Evolutionary conservation across 305 asterid species (phyloP).

Genomic region (Withania somnifera): DNA sequence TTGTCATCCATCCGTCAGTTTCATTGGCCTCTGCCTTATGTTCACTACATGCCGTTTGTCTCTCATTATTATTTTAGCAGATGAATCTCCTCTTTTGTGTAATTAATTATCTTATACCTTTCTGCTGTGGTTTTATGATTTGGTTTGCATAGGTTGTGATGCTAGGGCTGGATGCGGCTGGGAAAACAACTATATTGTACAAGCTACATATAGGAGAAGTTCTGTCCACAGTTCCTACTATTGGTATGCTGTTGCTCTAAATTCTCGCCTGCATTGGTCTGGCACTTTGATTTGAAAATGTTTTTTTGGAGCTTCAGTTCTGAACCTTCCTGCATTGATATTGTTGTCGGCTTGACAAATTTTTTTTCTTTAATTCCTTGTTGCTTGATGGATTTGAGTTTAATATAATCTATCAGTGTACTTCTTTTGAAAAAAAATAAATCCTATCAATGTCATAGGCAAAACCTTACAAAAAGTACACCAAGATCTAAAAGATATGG

Average conservation of each 20-base stretch:
- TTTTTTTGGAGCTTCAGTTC: not conserved
- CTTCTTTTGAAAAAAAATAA: not conserved
- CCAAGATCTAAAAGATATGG: not conserved
- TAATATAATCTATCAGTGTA: not conserved
- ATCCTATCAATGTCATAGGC: not conserved
- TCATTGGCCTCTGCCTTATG: not conserved
- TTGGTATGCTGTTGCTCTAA: conserved; percentile 46
- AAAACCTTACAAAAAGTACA: not conserved
- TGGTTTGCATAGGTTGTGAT: conserved; percentile 66
- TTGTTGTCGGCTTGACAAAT: not conserved
- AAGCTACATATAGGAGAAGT: conserved; percentile 99
- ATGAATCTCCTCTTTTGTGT: not conserved
- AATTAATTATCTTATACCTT: not conserved
- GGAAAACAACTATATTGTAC: conserved; percentile 93
- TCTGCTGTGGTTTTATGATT: not conserved
- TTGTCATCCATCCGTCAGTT: not conserved
- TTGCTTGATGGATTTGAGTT: not conserved
- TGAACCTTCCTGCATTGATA: not conserved
- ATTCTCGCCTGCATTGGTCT: not conserved
- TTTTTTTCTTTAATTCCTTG: not conserved
- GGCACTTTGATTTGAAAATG: not conserved
- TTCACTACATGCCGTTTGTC: not conserved
- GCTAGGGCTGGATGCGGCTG: conserved; percentile 99
- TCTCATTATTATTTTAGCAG: not conserved
- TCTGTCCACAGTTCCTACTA: conserved; percentile 96